These are phyloP conservation scores for Neocucurbitaria cava DNA, from an alignment of 2,329 filamentous ascomycete genomes.

Conservation along the genomic window DNA sequence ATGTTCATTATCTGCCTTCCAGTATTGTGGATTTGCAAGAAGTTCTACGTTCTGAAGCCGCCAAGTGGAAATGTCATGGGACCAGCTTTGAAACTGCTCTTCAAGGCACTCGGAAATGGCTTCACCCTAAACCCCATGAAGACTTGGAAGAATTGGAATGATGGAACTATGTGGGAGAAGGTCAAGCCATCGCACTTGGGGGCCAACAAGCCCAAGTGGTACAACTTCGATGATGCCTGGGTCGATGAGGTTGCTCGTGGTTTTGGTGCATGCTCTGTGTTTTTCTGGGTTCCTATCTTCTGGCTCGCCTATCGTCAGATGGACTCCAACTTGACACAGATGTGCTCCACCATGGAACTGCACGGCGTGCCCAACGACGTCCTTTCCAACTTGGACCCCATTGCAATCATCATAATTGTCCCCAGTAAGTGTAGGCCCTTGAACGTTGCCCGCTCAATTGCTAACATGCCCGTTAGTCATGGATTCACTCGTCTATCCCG, in stretches of 20 bases:
- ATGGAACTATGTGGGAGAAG: slow-evolving; percentile 67
- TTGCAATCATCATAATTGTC: slow-evolving; percentile 77
- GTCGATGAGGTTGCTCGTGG: slow-evolving; percentile 80
- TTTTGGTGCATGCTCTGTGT: slow-evolving; percentile 46
- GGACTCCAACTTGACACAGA: slow-evolving; percentile 68
- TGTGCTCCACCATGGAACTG: slow-evolving; percentile 71
- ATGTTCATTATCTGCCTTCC: slow-evolving; percentile 67
- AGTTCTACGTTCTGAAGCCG: slow-evolving; percentile 65
- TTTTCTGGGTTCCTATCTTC: slow-evolving; percentile 69
- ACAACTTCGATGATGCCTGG: slow-evolving; percentile 82
- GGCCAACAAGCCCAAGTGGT: slow-evolving; percentile 68
- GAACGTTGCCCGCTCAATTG: slow-evolving; percentile 73
- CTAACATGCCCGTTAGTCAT: slow-evolving; percentile 53
- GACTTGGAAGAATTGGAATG: slow-evolving; percentile 63
- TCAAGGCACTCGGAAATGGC: slow-evolving; percentile 59
- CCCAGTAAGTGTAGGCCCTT: slow-evolving; percentile 58
- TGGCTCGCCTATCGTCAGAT: slow-evolving; percentile 75
- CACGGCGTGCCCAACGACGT: slow-evolving; percentile 79
- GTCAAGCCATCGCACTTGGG: slow-evolving; percentile 70
- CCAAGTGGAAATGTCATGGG: slow-evolving; percentile 73
- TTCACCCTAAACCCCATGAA: slow-evolving; percentile 64
- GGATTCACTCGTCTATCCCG: slow-evolving; percentile 72
- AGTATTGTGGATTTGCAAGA: slow-evolving; percentile 66
- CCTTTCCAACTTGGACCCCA: slow-evolving; percentile 76
- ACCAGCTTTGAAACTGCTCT: slow-evolving; percentile 68